These are phyloP conservation scores for Nakazawaea ambrosiae DNA, from an alignment of 805 yeast genomes.

Conservation along the genomic window DNA sequence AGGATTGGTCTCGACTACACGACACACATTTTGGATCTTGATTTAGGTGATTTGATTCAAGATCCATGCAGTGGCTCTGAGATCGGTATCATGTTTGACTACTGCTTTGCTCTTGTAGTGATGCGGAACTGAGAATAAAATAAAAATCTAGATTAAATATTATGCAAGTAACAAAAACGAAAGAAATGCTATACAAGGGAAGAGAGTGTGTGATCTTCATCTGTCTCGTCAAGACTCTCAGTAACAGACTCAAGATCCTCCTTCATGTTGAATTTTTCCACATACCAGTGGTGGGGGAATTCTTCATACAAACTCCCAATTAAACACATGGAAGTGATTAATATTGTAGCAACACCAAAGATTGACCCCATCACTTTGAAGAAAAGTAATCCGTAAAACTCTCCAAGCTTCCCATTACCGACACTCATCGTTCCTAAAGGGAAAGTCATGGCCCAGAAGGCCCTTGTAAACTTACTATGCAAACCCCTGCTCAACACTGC, in stretches of 20 bases:
- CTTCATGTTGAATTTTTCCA: too few species aligned
- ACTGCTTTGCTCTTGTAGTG: too few species aligned
- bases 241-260: too few species aligned
- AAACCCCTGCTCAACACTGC: background rate
- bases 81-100: too few species aligned
- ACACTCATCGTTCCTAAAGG: conserved; percentile 80
- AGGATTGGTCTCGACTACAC: too few species aligned
- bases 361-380: conserved; percentile 59
- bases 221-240: too few species aligned
- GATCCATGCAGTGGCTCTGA: too few species aligned
- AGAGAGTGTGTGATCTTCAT: background rate
- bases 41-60: too few species aligned
- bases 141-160: too few species aligned
- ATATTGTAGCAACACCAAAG: conserved; percentile 46
- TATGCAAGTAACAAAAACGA: too few species aligned
- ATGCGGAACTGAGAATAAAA: background rate
- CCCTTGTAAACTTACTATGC: conserved; percentile 31
- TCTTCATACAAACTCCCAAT: conserved; percentile 25
- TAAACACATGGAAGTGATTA: conserved; percentile 38
- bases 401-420: conserved; percentile 48
- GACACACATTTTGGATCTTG: too few species aligned
- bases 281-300: conserved; percentile 19
- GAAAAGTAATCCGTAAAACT: conserved; percentile 40
- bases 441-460: conserved; percentile 87
- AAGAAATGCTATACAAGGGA: background rate